These are phyloP conservation scores for Candida neerlandica DNA, from an alignment of 1,139 yeast species.

Conservation along the genomic window DNA sequence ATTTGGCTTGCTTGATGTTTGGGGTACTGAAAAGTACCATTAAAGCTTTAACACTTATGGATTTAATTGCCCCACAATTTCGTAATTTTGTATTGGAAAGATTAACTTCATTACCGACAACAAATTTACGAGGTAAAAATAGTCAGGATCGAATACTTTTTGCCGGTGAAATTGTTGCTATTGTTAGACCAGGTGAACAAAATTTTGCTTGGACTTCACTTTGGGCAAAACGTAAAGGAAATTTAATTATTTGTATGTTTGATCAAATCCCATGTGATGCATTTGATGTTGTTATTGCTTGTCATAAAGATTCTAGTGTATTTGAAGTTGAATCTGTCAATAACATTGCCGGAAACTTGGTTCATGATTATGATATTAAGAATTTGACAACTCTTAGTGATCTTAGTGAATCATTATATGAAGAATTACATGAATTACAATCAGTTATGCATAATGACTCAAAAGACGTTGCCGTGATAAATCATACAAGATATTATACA, in stretches of 20 bases:
- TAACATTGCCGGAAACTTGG: slow-evolving; percentile 47
- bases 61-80: slow-evolving; percentile 75
- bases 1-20: slow-evolving; percentile 83
- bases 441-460: slow-evolving; percentile 22
- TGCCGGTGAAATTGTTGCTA: slow-evolving; percentile 62
- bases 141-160: slow-evolving; percentile 37
- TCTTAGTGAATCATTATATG: slow-evolving; percentile 36
- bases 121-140: slow-evolving; percentile 3
- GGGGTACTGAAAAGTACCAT: slow-evolving; percentile 74
- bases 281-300: slow-evolving; percentile 58
- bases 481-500: slow-evolving; percentile 64
- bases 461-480: slow-evolving; percentile 51
- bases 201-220: slow-evolving; percentile 75
- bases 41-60: slow-evolving; percentile 66
- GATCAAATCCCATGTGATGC: slow-evolving; percentile 88
- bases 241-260: slow-evolving; percentile 76
- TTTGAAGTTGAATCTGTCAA: slow-evolving; percentile 38
- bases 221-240: slow-evolving; percentile 82
- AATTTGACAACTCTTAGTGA: slow-evolving; percentile 25
- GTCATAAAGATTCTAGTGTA: slow-evolving; percentile 20
- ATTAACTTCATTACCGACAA: slow-evolving; percentile 30
- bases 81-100: slow-evolving; percentile 65
- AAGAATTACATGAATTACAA: slow-evolving; percentile 23
- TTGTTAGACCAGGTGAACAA: slow-evolving; percentile 50
- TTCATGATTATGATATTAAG: slow-evolving; percentile 24